A percentile compares a stretch with the other conserved stretches of the same genome.
Evolutionary conservation across 2,329 filamentous ascomycete genomes (phyloP).

Genomic region (Chaetomiaceae sp.): DNA sequence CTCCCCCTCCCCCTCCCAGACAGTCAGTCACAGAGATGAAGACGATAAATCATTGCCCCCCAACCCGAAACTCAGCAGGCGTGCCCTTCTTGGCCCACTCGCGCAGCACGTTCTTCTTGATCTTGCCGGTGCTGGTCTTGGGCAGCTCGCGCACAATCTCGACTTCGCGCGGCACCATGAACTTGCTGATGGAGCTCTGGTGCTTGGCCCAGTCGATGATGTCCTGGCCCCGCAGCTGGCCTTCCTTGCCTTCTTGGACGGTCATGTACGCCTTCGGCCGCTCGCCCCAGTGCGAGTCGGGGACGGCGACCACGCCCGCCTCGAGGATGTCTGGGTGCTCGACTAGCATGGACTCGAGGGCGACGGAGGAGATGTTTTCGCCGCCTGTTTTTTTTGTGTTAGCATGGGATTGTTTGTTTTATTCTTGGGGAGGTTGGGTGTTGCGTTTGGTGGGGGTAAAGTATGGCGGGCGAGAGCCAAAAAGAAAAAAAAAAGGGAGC

Average conservation of each 20-base stretch:
- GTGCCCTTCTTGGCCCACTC: constrained; percentile 66
- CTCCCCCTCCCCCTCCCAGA: no score
- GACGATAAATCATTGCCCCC: no score
- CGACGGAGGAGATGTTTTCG: constrained; percentile 94
- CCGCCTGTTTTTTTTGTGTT: no score
- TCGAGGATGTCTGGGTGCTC: constrained; percentile 87
- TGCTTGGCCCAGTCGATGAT: constrained; percentile 84
- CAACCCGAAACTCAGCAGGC: constrained; percentile 11
- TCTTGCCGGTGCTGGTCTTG: constrained; percentile 95
- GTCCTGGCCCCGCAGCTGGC: constrained; percentile 53
- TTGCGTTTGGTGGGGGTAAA: no score
- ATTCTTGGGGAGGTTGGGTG: no score
- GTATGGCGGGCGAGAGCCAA: no score
- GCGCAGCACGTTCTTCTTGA: constrained; percentile 88
- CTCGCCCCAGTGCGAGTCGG: constrained; percentile 91
- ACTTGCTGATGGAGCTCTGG: constrained; percentile 75
- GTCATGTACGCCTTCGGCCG: constrained; percentile 93
- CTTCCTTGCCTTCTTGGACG: constrained; percentile 58
- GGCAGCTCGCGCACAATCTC: constrained; percentile 84
- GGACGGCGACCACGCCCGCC: constrained; percentile 81
- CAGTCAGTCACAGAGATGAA: no score
- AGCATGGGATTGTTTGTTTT: no score
- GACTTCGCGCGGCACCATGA: constrained; percentile 74
- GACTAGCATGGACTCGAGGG: constrained; percentile 82
- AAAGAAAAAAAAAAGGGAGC: background rate